Evolutionary conservation across 2,329 filamentous ascomycete genomes (phyloP).

Genomic region (Aspergillus sp.): DNA sequence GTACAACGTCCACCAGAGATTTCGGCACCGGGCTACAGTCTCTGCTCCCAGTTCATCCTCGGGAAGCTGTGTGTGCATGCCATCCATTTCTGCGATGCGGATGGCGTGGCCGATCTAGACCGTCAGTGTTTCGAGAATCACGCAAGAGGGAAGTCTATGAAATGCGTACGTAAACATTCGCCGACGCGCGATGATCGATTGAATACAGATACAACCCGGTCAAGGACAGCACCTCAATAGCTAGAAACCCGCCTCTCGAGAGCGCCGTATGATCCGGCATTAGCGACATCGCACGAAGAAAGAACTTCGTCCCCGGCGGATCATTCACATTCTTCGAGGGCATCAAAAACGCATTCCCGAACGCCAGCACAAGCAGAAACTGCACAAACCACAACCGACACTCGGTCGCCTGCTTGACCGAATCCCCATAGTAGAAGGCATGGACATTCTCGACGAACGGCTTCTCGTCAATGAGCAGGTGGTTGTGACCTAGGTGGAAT

Average conservation of each 20-base stretch:
- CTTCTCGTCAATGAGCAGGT: conserved; percentile 60
- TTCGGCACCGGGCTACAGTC: conserved; percentile 29
- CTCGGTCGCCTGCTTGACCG: conserved; percentile 28
- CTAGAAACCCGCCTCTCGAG: conserved; percentile 33
- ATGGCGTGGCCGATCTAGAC: conserved; percentile 33
- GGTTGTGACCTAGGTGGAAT: conserved; percentile 60
- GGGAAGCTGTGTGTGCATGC: conserved; percentile 34
- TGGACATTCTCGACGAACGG: conserved; percentile 41
- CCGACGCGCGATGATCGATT: conserved; percentile 46
- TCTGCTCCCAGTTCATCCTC: conserved; percentile 30
- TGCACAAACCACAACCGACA: conserved; percentile 57
- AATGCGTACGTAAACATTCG: conserved; percentile 45
- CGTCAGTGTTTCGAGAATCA: neutral
- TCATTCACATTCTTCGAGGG: conserved; percentile 33
- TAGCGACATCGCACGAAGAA: conserved; percentile 44
- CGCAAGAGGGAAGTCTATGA: neutral
- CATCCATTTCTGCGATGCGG: conserved; percentile 34
- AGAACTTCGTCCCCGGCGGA: conserved; percentile 45
- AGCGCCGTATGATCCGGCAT: conserved; percentile 44
- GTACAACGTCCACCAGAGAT: conserved; percentile 36
- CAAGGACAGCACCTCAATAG: conserved; percentile 41
- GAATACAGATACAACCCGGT: conserved; percentile 48
- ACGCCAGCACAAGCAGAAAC: conserved; percentile 59
- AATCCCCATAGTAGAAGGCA: conserved; percentile 49
- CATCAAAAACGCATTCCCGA: conserved; percentile 59